These are phyloP conservation scores for Penicillium sp. DNA, from an alignment of 2,329 filamentous ascomycete genomes.

Conservation along the genomic window DNA sequence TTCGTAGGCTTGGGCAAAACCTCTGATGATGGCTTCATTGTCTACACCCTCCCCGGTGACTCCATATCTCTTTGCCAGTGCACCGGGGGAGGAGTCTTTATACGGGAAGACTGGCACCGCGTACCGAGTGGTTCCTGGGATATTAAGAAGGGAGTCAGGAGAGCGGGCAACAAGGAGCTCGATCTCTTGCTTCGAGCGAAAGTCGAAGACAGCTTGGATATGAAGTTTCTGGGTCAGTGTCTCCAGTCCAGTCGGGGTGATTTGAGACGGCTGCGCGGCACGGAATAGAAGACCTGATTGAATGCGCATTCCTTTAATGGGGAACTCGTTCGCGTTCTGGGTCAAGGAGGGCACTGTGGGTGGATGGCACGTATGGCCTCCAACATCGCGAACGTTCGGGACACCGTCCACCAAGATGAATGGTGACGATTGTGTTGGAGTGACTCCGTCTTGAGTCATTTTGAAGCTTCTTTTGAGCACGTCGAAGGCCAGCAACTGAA, in stretches of 20 bases:
- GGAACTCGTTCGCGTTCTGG: not conserved
- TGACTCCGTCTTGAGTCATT: not conserved
- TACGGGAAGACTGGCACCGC: constrained; percentile 61
- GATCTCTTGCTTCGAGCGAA: constrained; percentile 57
- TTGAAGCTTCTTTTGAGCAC: not conserved
- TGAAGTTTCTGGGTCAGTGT: constrained; percentile 54
- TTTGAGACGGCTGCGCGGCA: constrained; percentile 64
- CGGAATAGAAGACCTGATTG: constrained; percentile 62
- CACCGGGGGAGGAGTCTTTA: not conserved
- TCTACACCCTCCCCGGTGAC: not conserved
- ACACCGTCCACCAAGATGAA: constrained; percentile 46
- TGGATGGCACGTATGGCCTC: constrained; percentile 48
- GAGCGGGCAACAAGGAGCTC: constrained; percentile 32
- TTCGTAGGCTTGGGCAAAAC: constrained; percentile 59
- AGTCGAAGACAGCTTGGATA: constrained; percentile 67
- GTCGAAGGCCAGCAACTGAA: not conserved
- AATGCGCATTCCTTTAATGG: constrained; percentile 37
- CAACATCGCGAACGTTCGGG: constrained; percentile 67
- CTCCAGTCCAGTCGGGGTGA: constrained; percentile 55
- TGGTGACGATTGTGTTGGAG: not conserved
- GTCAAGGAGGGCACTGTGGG: constrained; percentile 34
- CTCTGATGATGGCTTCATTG: not conserved
- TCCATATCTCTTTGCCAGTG: not conserved
- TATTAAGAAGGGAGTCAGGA: constrained; percentile 38
- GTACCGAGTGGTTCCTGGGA: constrained; percentile 53